Percentiles rank a stretch among this genome's conserved stretches.
These are phyloP conservation scores for Colletotrichum costaricense DNA, from an alignment of 2,329 filamentous ascomycete species.

Conservation along the genomic window DNA sequence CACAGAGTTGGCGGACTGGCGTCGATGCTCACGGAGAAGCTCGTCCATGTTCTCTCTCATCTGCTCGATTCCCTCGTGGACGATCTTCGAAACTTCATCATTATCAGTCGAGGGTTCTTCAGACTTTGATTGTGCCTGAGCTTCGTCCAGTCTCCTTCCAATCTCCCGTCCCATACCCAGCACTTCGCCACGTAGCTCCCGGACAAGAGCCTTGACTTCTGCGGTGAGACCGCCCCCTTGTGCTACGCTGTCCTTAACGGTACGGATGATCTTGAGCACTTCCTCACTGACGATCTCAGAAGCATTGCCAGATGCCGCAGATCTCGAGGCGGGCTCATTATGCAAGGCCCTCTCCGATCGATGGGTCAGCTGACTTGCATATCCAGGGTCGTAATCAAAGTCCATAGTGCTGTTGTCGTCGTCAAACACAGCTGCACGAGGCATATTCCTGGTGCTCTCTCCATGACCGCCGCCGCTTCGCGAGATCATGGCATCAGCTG, in stretches of 20 bases:
- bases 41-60: constrained; percentile 87
- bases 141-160: constrained; percentile 84
- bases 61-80: constrained; percentile 83
- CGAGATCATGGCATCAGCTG: constrained; percentile 56
- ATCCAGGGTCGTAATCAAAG: constrained; percentile 46
- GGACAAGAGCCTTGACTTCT: constrained; percentile 90
- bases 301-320: constrained; percentile 57
- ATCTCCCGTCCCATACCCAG: constrained; percentile 94
- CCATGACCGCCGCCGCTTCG: constrained; percentile 39
- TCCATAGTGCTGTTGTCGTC: constrained; percentile 48
- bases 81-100: constrained; percentile 79
- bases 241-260: constrained; percentile 90
- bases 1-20: constrained; percentile 73
- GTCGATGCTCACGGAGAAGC: constrained; percentile 79
- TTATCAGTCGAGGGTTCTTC: constrained; percentile 62
- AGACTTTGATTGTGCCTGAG: constrained; percentile 43
- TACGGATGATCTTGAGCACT: constrained; percentile 82
- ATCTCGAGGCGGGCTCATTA: constrained; percentile 53
- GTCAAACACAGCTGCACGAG: constrained; percentile 53
- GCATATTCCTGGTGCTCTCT: constrained; percentile 42
- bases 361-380: constrained; percentile 48
- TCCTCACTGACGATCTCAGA: constrained; percentile 79
- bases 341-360: constrained; percentile 58
- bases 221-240: constrained; percentile 90
- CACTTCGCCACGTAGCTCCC: constrained; percentile 91